Evolutionary conservation across 2,329 filamentous ascomycete genomes (phyloP).

Genomic region (Ophiostoma angusticollis): DNA sequence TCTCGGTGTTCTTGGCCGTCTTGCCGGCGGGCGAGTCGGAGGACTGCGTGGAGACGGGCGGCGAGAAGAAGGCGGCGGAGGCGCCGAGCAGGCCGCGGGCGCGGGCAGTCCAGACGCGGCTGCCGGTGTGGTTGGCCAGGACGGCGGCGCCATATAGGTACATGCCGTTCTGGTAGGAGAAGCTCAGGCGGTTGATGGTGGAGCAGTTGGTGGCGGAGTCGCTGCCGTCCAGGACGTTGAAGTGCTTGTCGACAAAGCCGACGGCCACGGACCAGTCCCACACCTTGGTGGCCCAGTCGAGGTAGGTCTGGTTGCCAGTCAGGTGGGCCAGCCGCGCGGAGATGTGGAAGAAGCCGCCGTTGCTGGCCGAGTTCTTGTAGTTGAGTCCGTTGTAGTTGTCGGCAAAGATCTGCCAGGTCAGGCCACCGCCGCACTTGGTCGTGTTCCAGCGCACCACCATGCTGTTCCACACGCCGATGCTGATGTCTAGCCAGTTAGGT

Average conservation of each 20-base stretch:
- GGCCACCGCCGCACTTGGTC: slow-evolving; percentile 53
- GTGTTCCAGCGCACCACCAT: slow-evolving; percentile 60
- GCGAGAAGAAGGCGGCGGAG: slow-evolving; percentile 38
- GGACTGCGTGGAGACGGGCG: too few relatives aligned
- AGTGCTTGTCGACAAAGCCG: slow-evolving; percentile 43
- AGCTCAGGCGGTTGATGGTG: slow-evolving; percentile 39
- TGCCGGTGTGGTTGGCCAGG: slow-evolving; percentile 47
- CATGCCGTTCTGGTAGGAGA: slow-evolving; percentile 53
- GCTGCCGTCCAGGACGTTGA: slow-evolving; percentile 51
- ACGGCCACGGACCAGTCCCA: slow-evolving; percentile 50
- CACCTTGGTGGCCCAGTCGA: slow-evolving; percentile 53
- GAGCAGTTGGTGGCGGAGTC: slow-evolving; percentile 40
- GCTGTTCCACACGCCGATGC: slow-evolving; percentile 59
- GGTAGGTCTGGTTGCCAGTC: slow-evolving; percentile 53
- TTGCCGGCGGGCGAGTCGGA: too few relatives aligned
- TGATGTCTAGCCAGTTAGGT: slow-evolving; percentile 54
- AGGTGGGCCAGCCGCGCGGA: slow-evolving; percentile 61
- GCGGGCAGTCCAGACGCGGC: slow-evolving; percentile 39
- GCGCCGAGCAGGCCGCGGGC: slow-evolving; percentile 39
- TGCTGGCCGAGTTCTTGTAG: slow-evolving; percentile 75
- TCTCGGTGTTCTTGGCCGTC: slow-evolving; percentile 33
- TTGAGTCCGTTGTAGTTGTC: slow-evolving; percentile 61
- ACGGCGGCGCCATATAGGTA: slow-evolving; percentile 53
- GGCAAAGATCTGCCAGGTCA: slow-evolving; percentile 71
- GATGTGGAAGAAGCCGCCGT: slow-evolving; percentile 73